phyloP scores from a whole-genome alignment of 83 land plant species.

The Thuja plicata region DNA sequence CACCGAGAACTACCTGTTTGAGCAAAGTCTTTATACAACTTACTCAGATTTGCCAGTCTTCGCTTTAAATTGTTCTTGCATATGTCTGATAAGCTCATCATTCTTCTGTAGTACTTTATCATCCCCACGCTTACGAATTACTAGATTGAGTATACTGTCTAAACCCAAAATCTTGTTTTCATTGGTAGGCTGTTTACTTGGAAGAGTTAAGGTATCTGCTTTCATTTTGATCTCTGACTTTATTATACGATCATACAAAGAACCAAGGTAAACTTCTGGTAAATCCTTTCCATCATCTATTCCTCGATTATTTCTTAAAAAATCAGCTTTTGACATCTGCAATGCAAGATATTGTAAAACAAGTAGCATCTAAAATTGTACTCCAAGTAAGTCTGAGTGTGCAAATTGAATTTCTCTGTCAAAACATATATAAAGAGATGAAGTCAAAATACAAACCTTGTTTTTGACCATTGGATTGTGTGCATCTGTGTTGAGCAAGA shows the following conservation, averaged over 20 bases:
- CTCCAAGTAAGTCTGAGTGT: neutral
- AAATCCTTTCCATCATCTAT: constrained; percentile 97
- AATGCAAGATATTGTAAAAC: constrained; percentile 9
- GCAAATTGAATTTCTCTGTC: neutral
- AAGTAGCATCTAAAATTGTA: neutral
- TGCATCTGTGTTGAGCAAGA: constrained; percentile 89
- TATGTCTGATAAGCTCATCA: constrained; percentile 82
- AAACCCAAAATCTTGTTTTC: constrained; percentile 74
- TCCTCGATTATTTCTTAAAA: constrained; percentile 92
- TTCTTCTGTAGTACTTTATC: constrained; percentile 79
- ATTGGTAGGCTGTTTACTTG: constrained; percentile 70
- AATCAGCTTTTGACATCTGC: constrained; percentile 98
- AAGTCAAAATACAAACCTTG: constrained; percentile 42
- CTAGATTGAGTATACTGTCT: constrained; percentile 89
- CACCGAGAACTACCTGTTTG: neutral
- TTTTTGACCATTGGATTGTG: constrained; percentile 87
- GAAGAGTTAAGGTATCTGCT: constrained; percentile 64
- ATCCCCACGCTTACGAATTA: constrained; percentile 75
- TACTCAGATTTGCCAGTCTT: constrained; percentile 94
- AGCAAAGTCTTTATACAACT: constrained; percentile 15
- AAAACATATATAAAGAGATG: neutral
- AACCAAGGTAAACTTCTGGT: constrained; percentile 85
- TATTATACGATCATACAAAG: constrained; percentile 92
- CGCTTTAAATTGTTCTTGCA: constrained; percentile 97
- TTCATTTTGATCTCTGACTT: constrained; percentile 96